Evolutionary conservation across 208 protist species (phyloP), one percentile per base, ranked within the genome.

Genomic region (Acanthamoeba sp.): DNA sequence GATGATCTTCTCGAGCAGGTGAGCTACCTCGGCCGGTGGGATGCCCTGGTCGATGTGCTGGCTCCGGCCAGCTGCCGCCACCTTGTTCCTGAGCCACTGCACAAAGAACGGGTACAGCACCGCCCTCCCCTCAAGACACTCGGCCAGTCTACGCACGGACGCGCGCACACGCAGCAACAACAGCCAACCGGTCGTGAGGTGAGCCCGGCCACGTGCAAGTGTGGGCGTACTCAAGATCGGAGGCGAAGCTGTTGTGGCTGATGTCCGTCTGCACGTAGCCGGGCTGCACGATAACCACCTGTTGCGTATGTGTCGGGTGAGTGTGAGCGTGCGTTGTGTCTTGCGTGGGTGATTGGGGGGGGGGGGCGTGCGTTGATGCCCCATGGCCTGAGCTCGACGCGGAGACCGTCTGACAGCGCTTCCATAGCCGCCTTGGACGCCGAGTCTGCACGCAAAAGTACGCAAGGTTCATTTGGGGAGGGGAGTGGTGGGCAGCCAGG

Each of bases 21-120:
- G 78, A 2, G 78, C 78, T 24, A 87, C 78, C 22, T 87, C 78
- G n/a, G 24, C 38, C 3, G 78, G 45, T 16, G 78, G 27, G 78
- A 87, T 87, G 78, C 78, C 78, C 27, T 87, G 6, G 12, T 87
- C 78, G 45, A 87, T 87, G 78, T 87, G 78, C n/a, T 62, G 22
- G 45, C 78, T 87, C 0, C 22, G n/a, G 14, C 78, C 78, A 59
- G 20, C 40, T 2, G 78, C 48, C 18, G 20, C 78, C 7, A 36
- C 45, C 48, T 87, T 87, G 24, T 62, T 27, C 27, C 24, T 34
- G n/a, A 87, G 78, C 78, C 78, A 87, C 78, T 59, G 78, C 10
- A 5, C 27, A 27, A 87, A 87, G 78, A 38, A 59, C 7, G 78
- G 78, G 27, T 87, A 87, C n/a, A 87, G 45, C 48, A 38, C 78